Base-by-base conservation (phyloP, 768 basidiomycete genomes). In the Rhodotorula diobovata region DNA sequence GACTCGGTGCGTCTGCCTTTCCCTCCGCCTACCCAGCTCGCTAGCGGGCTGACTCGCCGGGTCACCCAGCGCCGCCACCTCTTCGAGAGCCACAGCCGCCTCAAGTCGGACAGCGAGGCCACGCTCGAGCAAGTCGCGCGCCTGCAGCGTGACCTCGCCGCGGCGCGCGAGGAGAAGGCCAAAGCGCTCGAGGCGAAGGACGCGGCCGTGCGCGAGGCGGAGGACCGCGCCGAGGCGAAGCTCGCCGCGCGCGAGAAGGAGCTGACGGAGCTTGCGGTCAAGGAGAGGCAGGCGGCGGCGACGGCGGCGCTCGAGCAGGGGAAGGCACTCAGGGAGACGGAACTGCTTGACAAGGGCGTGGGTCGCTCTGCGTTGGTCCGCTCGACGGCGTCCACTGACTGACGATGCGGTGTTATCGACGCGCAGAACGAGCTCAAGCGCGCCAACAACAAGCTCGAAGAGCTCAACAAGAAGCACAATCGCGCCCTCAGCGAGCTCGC, bases 351-450 rank as follows among this genome's bases (percentile, higher is more conserved):
- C 41, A 54, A 64, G 41, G 43, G 53, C 30, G 63, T 43, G 21
- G n/a, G 63, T 55, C 50, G 34, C n/a, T n/a, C n/a, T n/a, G n/a
- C n/a, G n/a, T n/a, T n/a, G n/a, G n/a, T n/a, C n/a, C n/a, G n/a
- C n/a, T n/a, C n/a, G n/a, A n/a, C n/a, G n/a, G n/a, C n/a, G n/a
- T n/a, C n/a, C n/a, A n/a, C n/a, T n/a, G n/a, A n/a, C n/a, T n/a
- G n/a, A n/a, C n/a, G 14, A 43, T 43, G 2, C 6, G 11, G 41
- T 43, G 14, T 34, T 15, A 9, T 20, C 30, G 39, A 43, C 35
- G 48, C 34, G 23, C 56, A 68, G 67, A 68, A 68, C 55, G 67
- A 68, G 37, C 61, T 68, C 61, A 68, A 68, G 56, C 54, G 56
- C n/a, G 21, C 41, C 0, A 51, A 50, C 23, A 63, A 63, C 56